phyloP scores from a whole-genome alignment of 768 basidiomycete genomes.

The Boletus sp. region DNA sequence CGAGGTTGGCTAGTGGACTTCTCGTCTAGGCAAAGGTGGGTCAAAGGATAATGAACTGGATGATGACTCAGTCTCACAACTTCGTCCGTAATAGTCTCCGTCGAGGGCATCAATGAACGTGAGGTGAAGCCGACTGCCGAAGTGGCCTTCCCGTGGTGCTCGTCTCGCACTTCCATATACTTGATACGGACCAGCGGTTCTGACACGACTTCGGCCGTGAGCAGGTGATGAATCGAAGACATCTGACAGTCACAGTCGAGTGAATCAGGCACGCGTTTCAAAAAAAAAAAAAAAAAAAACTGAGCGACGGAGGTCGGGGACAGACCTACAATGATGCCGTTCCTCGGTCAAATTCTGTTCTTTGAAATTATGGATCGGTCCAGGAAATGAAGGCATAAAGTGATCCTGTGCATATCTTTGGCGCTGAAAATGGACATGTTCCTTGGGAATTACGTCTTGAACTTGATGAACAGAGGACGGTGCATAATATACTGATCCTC shows the following conservation, averaged over 20 bases:
- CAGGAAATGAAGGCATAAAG: constrained; percentile 26
- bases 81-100: constrained; percentile 51
- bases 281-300: no score
- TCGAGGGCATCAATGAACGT: constrained; percentile 39
- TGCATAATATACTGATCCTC: constrained; percentile 28
- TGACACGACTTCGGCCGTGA: constrained; percentile 47
- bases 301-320: neutral
- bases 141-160: constrained; percentile 51
- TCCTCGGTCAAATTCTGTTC: constrained; percentile 45
- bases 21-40: constrained; percentile 34
- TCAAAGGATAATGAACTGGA: constrained; percentile 2
- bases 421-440: constrained; percentile 25
- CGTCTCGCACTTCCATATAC: constrained; percentile 62
- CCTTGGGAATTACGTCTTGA: constrained; percentile 26
- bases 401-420: constrained; percentile 26
- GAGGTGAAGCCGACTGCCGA: constrained; percentile 45
- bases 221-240: constrained; percentile 55
- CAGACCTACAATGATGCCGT: constrained; percentile 51
- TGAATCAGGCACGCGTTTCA: constrained; percentile 49
- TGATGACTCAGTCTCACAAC: constrained; percentile 41
- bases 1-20: constrained; percentile 36
- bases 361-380: constrained; percentile 25
- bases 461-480: constrained; percentile 23
- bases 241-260: constrained; percentile 42
- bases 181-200: constrained; percentile 50